Conservation (phyloP, 768 basidiomycete species). For the Kockovaella imperatae region DNA sequence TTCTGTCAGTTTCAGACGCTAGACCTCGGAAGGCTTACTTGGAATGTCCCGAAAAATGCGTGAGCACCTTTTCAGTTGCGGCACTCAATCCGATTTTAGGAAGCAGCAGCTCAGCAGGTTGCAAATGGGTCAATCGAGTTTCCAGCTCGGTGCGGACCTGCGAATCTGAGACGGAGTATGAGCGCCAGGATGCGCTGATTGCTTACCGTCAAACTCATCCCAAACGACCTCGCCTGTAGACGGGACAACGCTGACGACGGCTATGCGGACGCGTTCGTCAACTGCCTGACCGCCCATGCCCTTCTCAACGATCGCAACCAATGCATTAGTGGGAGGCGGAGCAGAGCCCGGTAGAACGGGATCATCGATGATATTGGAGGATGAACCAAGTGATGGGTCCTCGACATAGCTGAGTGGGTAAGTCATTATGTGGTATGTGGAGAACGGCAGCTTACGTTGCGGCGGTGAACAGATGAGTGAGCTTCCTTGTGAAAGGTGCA, state of each 20-base stretch:
- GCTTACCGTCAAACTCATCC: slow-evolving; percentile 75
- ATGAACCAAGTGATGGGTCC: slow-evolving; percentile 38
- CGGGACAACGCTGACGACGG: slow-evolving; percentile 70
- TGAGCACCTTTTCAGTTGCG: slow-evolving; percentile 66
- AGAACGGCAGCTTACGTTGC: slow-evolving; percentile 60
- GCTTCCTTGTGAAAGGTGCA: slow-evolving; percentile 44
- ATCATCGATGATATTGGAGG: slow-evolving; percentile 43
- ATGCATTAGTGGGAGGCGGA: slow-evolving; percentile 55
- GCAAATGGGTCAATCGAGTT: slow-evolving; percentile 79
- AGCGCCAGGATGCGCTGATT: not conserved
- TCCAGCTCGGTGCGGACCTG: slow-evolving; percentile 79
- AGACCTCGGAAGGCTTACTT: slow-evolving; percentile 47
- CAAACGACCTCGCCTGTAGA: slow-evolving; percentile 88
- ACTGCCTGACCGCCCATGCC: slow-evolving; percentile 47
- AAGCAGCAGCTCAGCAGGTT: slow-evolving; percentile 72
- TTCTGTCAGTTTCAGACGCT: slow-evolving; percentile 7
- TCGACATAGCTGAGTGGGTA: slow-evolving; percentile 65
- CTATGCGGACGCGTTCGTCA: slow-evolving; percentile 53
- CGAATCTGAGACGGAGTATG: slow-evolving; percentile 54
- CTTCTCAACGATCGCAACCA: slow-evolving; percentile 67
- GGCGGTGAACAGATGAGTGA: slow-evolving; percentile 75
- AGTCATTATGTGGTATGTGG: not conserved
- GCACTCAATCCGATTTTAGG: slow-evolving; percentile 56
- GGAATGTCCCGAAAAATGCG: slow-evolving; percentile 52
- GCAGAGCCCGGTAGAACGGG: slow-evolving; percentile 41